Conservation (phyloP, 73 alveolate species). For the Paramecium tetraurelia region DNA sequence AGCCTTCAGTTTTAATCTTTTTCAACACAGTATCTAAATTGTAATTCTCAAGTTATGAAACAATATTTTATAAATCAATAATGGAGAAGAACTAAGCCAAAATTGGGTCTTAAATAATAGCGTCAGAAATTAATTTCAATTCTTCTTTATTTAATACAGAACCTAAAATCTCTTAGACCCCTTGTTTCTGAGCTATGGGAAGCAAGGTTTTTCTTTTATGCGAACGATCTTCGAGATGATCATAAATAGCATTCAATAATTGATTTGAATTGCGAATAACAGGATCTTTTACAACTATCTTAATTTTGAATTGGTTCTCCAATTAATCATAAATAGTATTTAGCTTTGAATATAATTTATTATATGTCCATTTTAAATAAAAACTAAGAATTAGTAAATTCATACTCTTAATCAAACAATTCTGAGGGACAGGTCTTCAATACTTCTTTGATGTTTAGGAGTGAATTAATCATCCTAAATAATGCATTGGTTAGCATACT, state of each 20-base stretch:
- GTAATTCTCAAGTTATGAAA: neutral
- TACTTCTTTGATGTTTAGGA: constrained; percentile 7
- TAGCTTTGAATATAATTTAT: constrained; percentile 1
- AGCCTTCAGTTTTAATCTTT: constrained; percentile 14
- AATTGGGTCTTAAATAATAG: neutral
- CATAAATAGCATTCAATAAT: constrained; percentile 42
- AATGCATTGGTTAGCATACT: constrained; percentile 15
- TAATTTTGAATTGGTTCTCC: neutral
- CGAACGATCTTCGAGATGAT: constrained; percentile 5
- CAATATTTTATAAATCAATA: neutral
- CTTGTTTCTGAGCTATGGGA: neutral
- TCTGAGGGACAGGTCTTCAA: constrained; percentile 34
- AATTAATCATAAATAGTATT: neutral
- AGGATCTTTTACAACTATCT: constrained; percentile 17
- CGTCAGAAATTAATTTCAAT: neutral
- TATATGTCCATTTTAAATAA: constrained; percentile 50
- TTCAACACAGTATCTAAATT: neutral
- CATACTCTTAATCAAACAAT: constrained; percentile 24
- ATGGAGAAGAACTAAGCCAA: neutral
- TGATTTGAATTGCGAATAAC: neutral
- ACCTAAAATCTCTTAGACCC: neutral
- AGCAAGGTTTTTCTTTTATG: neutral
- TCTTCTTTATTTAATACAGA: neutral
- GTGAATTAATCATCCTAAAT: neutral
- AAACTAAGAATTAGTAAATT: neutral